phyloP scores from a whole-genome alignment of 495 filamentous ascomycete species.

The Hypoxylon lenormandii region DNA sequence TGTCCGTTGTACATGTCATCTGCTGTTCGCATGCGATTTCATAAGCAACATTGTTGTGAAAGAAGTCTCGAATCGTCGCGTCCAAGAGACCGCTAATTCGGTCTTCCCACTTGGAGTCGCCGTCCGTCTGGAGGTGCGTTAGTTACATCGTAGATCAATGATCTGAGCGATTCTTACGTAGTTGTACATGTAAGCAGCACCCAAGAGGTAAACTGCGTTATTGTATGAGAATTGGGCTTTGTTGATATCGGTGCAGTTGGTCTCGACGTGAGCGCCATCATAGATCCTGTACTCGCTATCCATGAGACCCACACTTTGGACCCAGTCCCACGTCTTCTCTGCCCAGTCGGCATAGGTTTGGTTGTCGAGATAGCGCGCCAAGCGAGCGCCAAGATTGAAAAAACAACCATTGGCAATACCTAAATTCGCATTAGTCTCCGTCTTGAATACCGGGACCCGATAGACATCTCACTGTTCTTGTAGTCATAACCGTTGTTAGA shows the following conservation, averaged over 20 bases:
- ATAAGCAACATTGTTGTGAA: constrained; percentile 67
- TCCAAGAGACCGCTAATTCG: constrained; percentile 71
- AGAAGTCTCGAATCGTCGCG: constrained; percentile 69
- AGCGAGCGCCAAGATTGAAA: constrained; percentile 81
- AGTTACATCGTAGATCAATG: constrained; percentile 21
- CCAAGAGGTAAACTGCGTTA: constrained; percentile 75
- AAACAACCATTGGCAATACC: constrained; percentile 79
- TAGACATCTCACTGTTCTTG: constrained; percentile 76
- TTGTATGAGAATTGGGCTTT: constrained; percentile 80
- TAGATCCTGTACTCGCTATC: constrained; percentile 70
- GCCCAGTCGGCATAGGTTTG: constrained; percentile 83
- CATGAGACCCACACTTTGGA: constrained; percentile 70
- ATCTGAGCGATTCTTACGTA: constrained; percentile 59
- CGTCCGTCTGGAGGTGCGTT: constrained; percentile 61
- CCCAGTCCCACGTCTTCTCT: constrained; percentile 79
- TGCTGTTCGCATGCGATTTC: constrained; percentile 77
- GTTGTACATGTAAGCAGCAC: constrained; percentile 83
- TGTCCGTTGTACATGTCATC: constrained; percentile 75
- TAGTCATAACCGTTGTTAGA: constrained; percentile 84
- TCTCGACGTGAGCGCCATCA: constrained; percentile 74
- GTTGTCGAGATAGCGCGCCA: constrained; percentile 82
- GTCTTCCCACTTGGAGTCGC: constrained; percentile 68
- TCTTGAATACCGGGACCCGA: background rate
- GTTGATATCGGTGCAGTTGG: constrained; percentile 72
- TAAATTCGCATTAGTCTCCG: constrained; percentile 36